Evolutionary conservation across 805 yeast genomes (phyloP), one percentile per base, ranked within the genome.

Genomic region (Ogataea wickerhamii): DNA sequence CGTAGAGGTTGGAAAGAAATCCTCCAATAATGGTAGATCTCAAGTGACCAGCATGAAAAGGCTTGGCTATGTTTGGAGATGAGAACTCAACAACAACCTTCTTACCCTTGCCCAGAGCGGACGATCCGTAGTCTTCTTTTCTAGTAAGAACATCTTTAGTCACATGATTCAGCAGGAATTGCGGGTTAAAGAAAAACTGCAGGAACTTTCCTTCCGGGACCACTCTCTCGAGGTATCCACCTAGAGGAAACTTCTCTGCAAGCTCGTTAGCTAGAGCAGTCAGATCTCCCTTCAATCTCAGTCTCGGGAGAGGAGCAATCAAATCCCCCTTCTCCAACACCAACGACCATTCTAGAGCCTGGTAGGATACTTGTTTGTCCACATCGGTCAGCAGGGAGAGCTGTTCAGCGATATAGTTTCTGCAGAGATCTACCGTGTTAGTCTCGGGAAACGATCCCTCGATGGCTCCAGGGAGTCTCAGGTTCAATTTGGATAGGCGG

Each of bases 11-110:
- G 28, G 96, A 68, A 34, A 93, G 63, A 69, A 88, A 93, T 12
- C 98, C 98, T 53, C 99, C 99, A 60, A 93, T 93, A 58, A 93
- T 93, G 31, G 99, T 93, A 22, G 95, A 85, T 67, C 99, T 82
- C 64, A 93, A 77, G 64, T 93, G 99, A 43, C 99, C 99, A 38
- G 99, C 99, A 61, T 93, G 99, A 83, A 93, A 93, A 10, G 99
- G 99, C 68, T 93, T 93, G 49, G 99, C 99, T 57, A 93, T 91
- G 66, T 93, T 93, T 48, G 99, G 99, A 24, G 98, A 89, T 2
- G 96, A 87, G 57, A 93, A 93, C 64, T 93, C 99, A 52, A 93
- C 74, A 31, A 88, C 54, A 13, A 84, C 72, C 46, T 71, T 82
- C 67, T 87, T 83, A 47, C 78, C 80, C 28, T 65, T 64, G 41